These are phyloP conservation scores for Plantago ovata DNA, from an alignment of 257 asterid genomes.

Conservation along the genomic window DNA sequence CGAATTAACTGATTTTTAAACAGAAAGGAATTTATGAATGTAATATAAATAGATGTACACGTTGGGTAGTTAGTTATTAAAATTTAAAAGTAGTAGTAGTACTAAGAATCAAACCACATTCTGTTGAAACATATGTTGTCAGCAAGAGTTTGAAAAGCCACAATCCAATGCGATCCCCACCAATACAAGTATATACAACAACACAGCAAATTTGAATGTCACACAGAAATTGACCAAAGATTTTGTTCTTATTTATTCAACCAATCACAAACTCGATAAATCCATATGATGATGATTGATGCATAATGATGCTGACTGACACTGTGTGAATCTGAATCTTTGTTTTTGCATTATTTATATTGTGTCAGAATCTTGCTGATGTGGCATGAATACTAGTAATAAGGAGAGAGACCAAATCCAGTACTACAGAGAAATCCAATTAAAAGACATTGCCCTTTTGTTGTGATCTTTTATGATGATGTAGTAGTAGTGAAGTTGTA, in stretches of 20 bases:
- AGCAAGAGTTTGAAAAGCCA: not conserved
- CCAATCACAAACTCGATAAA: slow-evolving; percentile 12
- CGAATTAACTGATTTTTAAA: not conserved
- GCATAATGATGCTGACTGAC: slow-evolving; percentile 18
- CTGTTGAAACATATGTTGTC: not conserved
- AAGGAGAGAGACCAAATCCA: not conserved
- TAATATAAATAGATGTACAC: too few relatives aligned
- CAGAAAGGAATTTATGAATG: slow-evolving; percentile 10
- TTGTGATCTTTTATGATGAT: too few relatives aligned
- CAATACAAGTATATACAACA: too few relatives aligned
- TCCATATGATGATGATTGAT: slow-evolving; percentile 12
- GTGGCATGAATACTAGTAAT: slow-evolving; percentile 17
- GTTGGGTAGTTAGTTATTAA: too few relatives aligned
- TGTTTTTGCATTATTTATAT: not conserved
- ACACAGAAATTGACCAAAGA: slow-evolving; percentile 18
- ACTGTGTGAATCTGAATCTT: not conserved
- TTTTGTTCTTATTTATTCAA: slow-evolving; percentile 22
- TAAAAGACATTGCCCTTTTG: slow-evolving; percentile 15
- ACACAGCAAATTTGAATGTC: too few relatives aligned
- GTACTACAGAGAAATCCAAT: slow-evolving; percentile 28
- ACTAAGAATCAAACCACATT: slow-evolving; percentile 12
- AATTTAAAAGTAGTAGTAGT: not conserved
- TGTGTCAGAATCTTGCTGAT: slow-evolving; percentile 24
- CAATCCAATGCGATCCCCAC: slow-evolving; percentile 17
- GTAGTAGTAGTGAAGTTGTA: too few relatives aligned